Evolutionary conservation across 2,329 filamentous ascomycete genomes (phyloP), one percentile per base, ranked within the genome.

Genomic region (Akanthomyces dipterigenus): DNA sequence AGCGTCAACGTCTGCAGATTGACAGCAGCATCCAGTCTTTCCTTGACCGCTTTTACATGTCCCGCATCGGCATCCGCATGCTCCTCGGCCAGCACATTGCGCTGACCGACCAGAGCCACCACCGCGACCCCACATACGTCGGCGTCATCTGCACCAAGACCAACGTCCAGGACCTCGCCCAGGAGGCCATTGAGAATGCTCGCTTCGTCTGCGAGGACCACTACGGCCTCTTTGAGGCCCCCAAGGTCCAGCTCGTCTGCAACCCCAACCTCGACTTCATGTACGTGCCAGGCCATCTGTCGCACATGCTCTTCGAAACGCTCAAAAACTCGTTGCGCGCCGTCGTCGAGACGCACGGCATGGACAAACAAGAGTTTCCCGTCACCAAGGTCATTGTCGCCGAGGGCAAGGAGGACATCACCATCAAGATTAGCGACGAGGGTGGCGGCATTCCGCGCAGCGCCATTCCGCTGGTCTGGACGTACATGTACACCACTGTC

Each of bases 401-500:
- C 36, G 93, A 99, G 76, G 95, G 95, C 62, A 93, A 95, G 73
- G 95, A 99, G 76, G 95, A 99, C 71, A 99, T 99, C 70, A 99
- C 95, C 5, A 97, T 99, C 80, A 99, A 99, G 78, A 89, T 99
- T 68, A 91, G 89, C 5, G 95, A 99, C 73, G 95, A 99, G 77
- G 95, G 95, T 63, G 95, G 95, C 65, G 95, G 95, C 64, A 98
- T 99, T 58, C 92, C 95, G 0, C 82, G 95, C 69, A 96, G 90
- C 69, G 86, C 91, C 57, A 98, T 99, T 65, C 95, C 95, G 5
- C 82, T 99, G 16, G 95, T 98, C n/a, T 99, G 95, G 95, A 99
- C 95, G 14, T 99, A 99, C 75, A 99, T 98, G 95, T 99, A 99
- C 75, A 99, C 95, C 40, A 99, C 95, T 2, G 95, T 99, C 65